Evolutionary conservation across 176 grass and related monocot species (phyloP), one percentile per base, ranked within the genome.

Genomic region (Tuctoria greenei): DNA sequence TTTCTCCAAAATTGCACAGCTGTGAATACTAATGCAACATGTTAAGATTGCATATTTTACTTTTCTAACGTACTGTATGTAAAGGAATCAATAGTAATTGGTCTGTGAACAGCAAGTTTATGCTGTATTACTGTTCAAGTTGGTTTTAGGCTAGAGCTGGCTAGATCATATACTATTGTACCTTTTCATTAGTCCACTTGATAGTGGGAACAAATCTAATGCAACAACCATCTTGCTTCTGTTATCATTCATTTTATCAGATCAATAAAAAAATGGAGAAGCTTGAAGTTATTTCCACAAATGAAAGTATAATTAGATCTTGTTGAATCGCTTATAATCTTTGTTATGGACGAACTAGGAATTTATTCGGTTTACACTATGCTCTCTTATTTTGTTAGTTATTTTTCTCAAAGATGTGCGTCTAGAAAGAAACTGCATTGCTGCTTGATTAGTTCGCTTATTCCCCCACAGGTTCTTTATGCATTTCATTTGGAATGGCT

Each of bases 371-470:
- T 71, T 63, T 62, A 52, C 6, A 17, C 46, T 44, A 37, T 43
- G 61, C 9, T 63, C 7, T 37, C 6, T 73, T 42, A 40, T 63
- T 78, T 64, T 40, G n/a, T 70, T 37, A 47, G 9, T 31, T n/a
- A 18, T 4, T 40, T 64, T 75, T 83, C 69, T 18, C 2, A 56
- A 84, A 88, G 64, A 68, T 56, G 42, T 49, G 34, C 7, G 66
- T 28, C 25, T 71, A 69, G 54, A 56, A 40, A 66, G 13, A 84
- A 80, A 75, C 65, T 75, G 57, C 64, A 34, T 79, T 73, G 70
- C 81, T 84, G 64, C 81, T 88, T 84, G 81, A 80, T 84, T 88
- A 39, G 46, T 84, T 88, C 17, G 76, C 69, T 80, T 84, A 84
- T 88, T 80, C 65, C 75, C 69, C 47, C 65, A 88, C 70, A 88